Evolutionary conservation across 495 filamentous ascomycete genomes (phyloP), one percentile per base, ranked within the genome.

Genomic region (Xylaria acuta): DNA sequence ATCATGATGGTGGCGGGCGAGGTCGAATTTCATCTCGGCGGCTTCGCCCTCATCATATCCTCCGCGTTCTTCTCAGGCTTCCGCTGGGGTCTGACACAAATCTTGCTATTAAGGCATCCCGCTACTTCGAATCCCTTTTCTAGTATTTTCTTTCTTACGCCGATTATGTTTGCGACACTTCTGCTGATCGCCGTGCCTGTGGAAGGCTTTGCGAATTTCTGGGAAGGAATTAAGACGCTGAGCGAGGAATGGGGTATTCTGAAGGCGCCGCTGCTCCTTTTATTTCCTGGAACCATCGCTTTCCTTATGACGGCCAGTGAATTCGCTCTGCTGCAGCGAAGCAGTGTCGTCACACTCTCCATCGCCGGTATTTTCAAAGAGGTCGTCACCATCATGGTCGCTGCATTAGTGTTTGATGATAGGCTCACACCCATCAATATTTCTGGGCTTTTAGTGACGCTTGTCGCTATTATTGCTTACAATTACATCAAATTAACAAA

Each of bases 291-390:
- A 7, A 82, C 89, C 16, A 91, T 99, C 36, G 97, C 97, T 4
- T 99, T 99, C 77, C 87, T 94, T 62, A 99, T 99, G 97, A 97
- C 96, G 41, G 88, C 94, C 1, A 94, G 93, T 58, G 97, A 99
- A 82, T 99, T 98, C 76, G 95, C 97, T 58, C 87, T 99, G 38
- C 86, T 99, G 54, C 91, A 98, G 85, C 94, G 97, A 41, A 98
- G 95, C 5, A 94, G 92, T 7, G 97, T 99, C 65, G 97, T 99
- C 60, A 98, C 97, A 0, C 87, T 99, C 62, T 94, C 92, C 64
- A 98, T 99, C 68, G 97, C 94, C 73, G 97, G 97, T 60, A 99
- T 98, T 65, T 98, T 99, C 86, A 99, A 99, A 82, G 97, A 99
- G 82, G 97, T 97, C 14, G 91, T 99, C 65, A 99, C 97, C 7